Evolutionary conservation across 1,284 basidiomycete genomes (phyloP), one percentile per base, ranked within the genome.

Genomic region (Ustilago vetiveriae): DNA sequence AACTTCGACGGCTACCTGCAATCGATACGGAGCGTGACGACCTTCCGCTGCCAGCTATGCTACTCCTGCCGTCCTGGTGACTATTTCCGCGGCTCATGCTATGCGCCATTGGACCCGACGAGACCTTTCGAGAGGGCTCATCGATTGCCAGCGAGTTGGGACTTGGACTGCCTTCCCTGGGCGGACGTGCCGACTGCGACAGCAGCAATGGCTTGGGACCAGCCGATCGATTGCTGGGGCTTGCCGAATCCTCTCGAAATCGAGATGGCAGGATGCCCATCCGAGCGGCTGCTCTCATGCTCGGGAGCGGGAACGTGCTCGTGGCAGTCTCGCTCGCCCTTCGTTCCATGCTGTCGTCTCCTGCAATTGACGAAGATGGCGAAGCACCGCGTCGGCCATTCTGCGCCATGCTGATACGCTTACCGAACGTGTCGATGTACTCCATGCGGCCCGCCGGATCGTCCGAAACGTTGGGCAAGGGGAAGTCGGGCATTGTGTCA

Each of bases 151-250:
- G 45, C 23, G 57, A 49, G 1, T 24, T 29, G 2, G 57, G 44
- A 17, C 52, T 40, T 22, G 41, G 51, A 37, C 68, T 76, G 10
- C 56, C 57, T 21, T 77, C 75, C 14, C 73, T 57, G 19, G 75
- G 73, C 11, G 75, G 75, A 10, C 76, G 47, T 1, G 76, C 76
- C 3, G 74, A 57, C 21, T 56, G 51, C 1, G 59, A 55, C 13
- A 78, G 42, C 4, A 78, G 52, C 2, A 78, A 52, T 6, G 76
- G 76, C 42, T 74, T 74, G 3, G 74, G 74, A 7, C 76, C 76
- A 1, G 40, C 71, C 6, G 45, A 29, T 1, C 65, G 46, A 16
- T 27, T 36, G 22, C 43, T 41, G 0, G 58, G 46, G 29, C 64
- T 58, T 0, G 47, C 43, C 3, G 60, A 57, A 17, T 57, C 57